Percentiles rank a stretch among this genome's conserved stretches.
Conservation (phyloP, 164 flowering plant genomes). For the Chimonanthus salicifolius region DNA sequence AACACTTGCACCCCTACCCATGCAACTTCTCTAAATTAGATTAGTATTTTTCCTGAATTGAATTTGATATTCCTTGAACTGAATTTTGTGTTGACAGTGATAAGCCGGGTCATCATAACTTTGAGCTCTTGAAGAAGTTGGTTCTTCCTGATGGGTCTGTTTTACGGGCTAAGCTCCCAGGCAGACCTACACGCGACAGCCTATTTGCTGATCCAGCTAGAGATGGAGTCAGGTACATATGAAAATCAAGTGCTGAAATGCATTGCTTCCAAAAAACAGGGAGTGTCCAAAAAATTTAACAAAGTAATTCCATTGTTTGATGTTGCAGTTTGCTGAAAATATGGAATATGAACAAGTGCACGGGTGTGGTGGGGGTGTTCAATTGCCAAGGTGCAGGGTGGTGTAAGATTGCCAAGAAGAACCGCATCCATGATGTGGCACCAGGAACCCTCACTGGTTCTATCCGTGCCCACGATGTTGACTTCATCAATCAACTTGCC, state of each 20-base stretch:
- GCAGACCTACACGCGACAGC: slow-evolving; percentile 84
- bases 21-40: too few relatives aligned
- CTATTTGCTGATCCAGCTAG: slow-evolving; percentile 90
- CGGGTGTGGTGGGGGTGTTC: slow-evolving; percentile 91
- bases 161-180: slow-evolving; percentile 87
- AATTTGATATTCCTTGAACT: too few relatives aligned
- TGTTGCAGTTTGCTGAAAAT: slow-evolving; percentile 77
- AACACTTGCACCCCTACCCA: too few relatives aligned
- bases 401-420: slow-evolving; percentile 78
- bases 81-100: slow-evolving; percentile 39
- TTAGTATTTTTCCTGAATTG: too few relatives aligned
- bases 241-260: too few relatives aligned
- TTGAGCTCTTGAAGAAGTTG: slow-evolving; percentile 76
- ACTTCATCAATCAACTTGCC: slow-evolving; percentile 52
- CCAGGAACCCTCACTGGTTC: slow-evolving; percentile 73
- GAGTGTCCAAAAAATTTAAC: neutral
- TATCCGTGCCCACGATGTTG: slow-evolving; percentile 63
- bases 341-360: slow-evolving; percentile 82
- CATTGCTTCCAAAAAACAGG: neutral
- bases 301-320: neutral
- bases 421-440: slow-evolving; percentile 74
- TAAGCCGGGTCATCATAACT: slow-evolving; percentile 60
- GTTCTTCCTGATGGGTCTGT: slow-evolving; percentile 98
- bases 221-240: slow-evolving; percentile 73
- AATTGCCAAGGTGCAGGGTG: slow-evolving; percentile 99